Evolutionary conservation across 2,329 filamentous ascomycete genomes (phyloP).

Genomic region (Paraphoma chrysanthemicola): DNA sequence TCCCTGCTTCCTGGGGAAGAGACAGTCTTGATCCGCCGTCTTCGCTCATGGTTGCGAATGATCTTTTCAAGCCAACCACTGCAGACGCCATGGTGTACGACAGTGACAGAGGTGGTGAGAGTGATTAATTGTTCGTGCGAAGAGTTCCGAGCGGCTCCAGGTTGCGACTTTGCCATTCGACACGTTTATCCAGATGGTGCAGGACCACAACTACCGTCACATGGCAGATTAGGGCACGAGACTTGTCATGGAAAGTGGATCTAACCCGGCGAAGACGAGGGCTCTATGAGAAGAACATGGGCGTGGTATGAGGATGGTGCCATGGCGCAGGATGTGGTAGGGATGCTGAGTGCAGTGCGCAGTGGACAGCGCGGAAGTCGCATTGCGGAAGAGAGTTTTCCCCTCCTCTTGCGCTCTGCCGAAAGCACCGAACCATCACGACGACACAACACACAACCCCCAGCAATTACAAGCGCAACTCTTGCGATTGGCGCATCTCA

Average conservation of each 20-base stretch:
- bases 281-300: not conserved
- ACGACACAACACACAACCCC: not conserved
- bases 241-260: not conserved
- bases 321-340: constrained; percentile 14
- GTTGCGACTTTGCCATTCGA: too few species aligned
- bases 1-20: constrained; percentile 2
- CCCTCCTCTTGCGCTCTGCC: not conserved
- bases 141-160: not conserved
- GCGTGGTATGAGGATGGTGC: constrained; percentile 2
- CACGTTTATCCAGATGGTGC: too few species aligned
- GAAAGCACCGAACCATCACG: not conserved
- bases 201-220: too few species aligned
- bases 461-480: not conserved
- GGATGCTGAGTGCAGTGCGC: not conserved
- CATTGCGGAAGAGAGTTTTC: constrained; percentile 4
- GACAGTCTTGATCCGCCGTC: constrained; percentile 10
- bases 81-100: constrained; percentile 33
- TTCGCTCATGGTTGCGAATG: constrained; percentile 33
- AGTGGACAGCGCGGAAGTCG: not conserved
- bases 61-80: constrained; percentile 36
- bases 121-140: not conserved
- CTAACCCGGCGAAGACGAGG: constrained; percentile 8
- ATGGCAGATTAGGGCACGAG: too few species aligned
- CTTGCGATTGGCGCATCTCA: not conserved
- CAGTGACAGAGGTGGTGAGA: not conserved